Percentiles rank a stretch among this genome's conserved stretches.
These are phyloP conservation scores for Claviceps humidiphila DNA, from an alignment of 2,329 filamentous ascomycete genomes.

Conservation along the genomic window DNA sequence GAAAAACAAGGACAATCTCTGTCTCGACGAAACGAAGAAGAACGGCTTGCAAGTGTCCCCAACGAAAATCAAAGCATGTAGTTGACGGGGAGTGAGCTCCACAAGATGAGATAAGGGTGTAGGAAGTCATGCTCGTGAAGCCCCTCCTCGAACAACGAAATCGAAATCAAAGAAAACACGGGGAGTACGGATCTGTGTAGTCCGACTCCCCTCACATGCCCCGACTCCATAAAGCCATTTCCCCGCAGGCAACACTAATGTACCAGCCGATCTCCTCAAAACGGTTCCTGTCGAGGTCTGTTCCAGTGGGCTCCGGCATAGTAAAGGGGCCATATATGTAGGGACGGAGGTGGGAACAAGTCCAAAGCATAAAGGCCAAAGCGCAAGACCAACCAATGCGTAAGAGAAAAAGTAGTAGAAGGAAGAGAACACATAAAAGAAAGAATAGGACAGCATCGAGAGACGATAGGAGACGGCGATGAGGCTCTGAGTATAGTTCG, in stretches of 20 bases:
- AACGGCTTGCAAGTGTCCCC: too few species aligned
- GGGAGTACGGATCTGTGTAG: background rate
- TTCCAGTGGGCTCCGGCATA: background rate
- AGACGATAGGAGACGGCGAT: slow-evolving; percentile 10
- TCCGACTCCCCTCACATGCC: background rate
- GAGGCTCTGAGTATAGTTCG: slow-evolving; percentile 12
- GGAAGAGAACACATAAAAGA: slow-evolving; percentile 5
- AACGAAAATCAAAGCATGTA: too few species aligned
- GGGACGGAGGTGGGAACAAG: too few species aligned
- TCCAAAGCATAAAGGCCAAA: background rate
- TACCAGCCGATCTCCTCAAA: background rate
- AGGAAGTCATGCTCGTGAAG: too few species aligned
- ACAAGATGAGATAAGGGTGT: too few species aligned
- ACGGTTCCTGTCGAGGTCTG: background rate
- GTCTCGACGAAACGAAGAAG: too few species aligned
- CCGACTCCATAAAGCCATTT: background rate
- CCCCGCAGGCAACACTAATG: background rate
- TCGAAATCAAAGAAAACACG: background rate
- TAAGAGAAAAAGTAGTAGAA: background rate
- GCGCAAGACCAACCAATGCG: background rate
- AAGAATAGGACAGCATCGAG: slow-evolving; percentile 2
- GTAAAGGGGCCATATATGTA: too few species aligned
- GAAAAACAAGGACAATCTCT: too few species aligned
- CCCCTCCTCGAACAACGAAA: background rate
- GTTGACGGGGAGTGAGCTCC: too few species aligned